These are phyloP conservation scores for Bipolaris bicolor DNA, from an alignment of 2,329 filamentous ascomycete genomes.

Conservation along the genomic window DNA sequence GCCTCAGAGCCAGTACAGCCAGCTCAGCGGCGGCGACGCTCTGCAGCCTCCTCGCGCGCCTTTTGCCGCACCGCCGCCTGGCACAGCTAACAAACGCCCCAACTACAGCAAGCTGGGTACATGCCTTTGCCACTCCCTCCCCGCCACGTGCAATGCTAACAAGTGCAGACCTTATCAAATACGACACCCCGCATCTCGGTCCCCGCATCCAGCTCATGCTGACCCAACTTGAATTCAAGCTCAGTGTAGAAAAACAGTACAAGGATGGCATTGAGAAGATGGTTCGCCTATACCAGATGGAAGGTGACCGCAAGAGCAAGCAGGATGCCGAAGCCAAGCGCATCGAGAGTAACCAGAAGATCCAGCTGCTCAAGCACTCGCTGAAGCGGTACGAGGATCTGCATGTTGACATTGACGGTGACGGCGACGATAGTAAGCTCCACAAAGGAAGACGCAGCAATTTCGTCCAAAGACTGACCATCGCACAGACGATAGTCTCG, in stretches of 20 bases:
- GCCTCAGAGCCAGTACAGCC: slow-evolving; percentile 56
- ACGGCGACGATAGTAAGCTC: slow-evolving; percentile 79
- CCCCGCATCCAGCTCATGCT: slow-evolving; percentile 99
- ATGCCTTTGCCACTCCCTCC: slow-evolving; percentile 32
- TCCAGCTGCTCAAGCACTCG: slow-evolving; percentile 91
- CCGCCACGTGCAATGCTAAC: background rate
- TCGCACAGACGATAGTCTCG: slow-evolving; percentile 86
- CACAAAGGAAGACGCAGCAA: background rate
- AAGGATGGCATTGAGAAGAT: slow-evolving; percentile 99
- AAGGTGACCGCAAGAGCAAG: slow-evolving; percentile 94
- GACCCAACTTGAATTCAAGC: slow-evolving; percentile 97
- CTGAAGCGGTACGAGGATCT: slow-evolving; percentile 97
- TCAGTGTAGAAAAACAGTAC: slow-evolving; percentile 98
- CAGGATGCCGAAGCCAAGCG: slow-evolving; percentile 87
- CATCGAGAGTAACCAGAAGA: slow-evolving; percentile 97
- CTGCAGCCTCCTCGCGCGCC: slow-evolving; percentile 83
- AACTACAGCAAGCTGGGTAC: slow-evolving; percentile 97
- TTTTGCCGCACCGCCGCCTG: slow-evolving; percentile 74
- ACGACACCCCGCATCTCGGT: slow-evolving; percentile 92
- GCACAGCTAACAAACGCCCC: slow-evolving; percentile 69
- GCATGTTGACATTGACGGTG: slow-evolving; percentile 85
- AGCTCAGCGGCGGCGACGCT: slow-evolving; percentile 69
- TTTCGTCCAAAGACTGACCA: slow-evolving; percentile 35
- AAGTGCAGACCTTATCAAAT: slow-evolving; percentile 88
- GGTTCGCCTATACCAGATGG: slow-evolving; percentile 96